Evolutionary conservation across 768 basidiomycete species (phyloP).

Genomic region (Serendipita sp.): DNA sequence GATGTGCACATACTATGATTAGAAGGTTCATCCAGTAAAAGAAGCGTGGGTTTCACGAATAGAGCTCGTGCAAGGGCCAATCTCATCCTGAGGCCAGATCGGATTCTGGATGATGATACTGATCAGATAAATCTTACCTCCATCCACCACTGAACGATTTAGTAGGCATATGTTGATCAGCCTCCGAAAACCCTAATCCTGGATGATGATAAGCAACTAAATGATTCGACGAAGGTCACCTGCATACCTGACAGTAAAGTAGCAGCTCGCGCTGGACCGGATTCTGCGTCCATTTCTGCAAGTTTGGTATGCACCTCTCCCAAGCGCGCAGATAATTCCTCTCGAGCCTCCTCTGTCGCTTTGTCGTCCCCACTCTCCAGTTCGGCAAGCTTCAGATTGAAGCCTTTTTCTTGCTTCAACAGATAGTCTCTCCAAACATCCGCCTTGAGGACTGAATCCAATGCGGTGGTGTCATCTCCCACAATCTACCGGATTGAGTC

Average conservation of each 20-base stretch:
- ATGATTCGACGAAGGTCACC: not conserved
- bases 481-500: conserved; percentile 43
- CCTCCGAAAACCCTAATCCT: conserved; percentile 86
- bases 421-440: conserved; percentile 97
- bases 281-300: conserved; percentile 98
- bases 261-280: conserved; percentile 87
- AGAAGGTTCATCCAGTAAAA: conserved; percentile 85
- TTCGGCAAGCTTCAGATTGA: conserved; percentile 57
- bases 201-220: not conserved
- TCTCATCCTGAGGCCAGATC: conserved; percentile 56
- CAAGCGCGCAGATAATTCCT: conserved; percentile 65
- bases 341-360: conserved; percentile 67
- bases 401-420: conserved; percentile 60
- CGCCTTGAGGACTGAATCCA: conserved; percentile 96
- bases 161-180: conserved; percentile 71
- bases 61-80: conserved; percentile 87
- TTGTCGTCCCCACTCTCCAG: conserved; percentile 66
- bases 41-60: conserved; percentile 81
- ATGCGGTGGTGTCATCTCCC: conserved; percentile 83
- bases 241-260: conserved; percentile 62
- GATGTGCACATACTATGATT: conserved; percentile 62
- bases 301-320: conserved; percentile 81
- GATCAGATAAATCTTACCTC: conserved; percentile 36
- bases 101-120: not conserved
- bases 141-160: conserved; percentile 92